These are phyloP conservation scores for Thecamonas trahens DNA, from an alignment of 78 protist species.

Conservation along the genomic window DNA sequence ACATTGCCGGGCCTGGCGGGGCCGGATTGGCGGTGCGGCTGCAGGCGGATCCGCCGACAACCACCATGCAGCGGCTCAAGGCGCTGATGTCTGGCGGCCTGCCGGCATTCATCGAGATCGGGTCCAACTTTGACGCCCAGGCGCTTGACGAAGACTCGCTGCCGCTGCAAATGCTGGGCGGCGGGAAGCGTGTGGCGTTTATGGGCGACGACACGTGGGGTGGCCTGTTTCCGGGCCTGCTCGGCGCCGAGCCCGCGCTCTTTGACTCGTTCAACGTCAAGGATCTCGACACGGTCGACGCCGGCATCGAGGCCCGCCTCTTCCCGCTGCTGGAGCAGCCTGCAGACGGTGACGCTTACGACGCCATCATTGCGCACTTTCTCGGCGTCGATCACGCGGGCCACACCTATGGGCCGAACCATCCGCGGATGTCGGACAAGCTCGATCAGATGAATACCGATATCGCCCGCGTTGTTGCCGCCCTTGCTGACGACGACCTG, in stretches of 20 bases:
- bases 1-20: too few species aligned
- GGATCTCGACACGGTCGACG: conserved; percentile 53
- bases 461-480: background rate
- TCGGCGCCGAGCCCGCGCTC: too few species aligned
- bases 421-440: conserved; percentile 32
- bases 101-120: conserved; percentile 55
- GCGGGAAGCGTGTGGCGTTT: background rate
- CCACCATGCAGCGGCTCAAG: conserved; percentile 59
- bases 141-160: conserved; percentile 36
- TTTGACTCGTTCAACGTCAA: conserved; percentile 31
- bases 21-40: too few species aligned
- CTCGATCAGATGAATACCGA: conserved; percentile 5
- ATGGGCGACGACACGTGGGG: conserved; percentile 68
- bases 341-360: too few species aligned
- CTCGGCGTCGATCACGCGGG: conserved; percentile 72
- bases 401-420: conserved; percentile 33
- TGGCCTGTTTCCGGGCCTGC: too few species aligned
- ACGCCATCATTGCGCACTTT: conserved; percentile 56
- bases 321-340: conserved; percentile 7
- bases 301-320: conserved; percentile 7
- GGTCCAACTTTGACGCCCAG: conserved; percentile 1
- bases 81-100: conserved; percentile 41
- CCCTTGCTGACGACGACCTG: conserved; percentile 2
- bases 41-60: conserved; percentile 57
- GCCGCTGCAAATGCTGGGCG: background rate